A percentile compares a stretch with the other conserved stretches of the same genome.
Conservation (phyloP, 148 eudicot genomes). For the Vaccinium darrowii region DNA sequence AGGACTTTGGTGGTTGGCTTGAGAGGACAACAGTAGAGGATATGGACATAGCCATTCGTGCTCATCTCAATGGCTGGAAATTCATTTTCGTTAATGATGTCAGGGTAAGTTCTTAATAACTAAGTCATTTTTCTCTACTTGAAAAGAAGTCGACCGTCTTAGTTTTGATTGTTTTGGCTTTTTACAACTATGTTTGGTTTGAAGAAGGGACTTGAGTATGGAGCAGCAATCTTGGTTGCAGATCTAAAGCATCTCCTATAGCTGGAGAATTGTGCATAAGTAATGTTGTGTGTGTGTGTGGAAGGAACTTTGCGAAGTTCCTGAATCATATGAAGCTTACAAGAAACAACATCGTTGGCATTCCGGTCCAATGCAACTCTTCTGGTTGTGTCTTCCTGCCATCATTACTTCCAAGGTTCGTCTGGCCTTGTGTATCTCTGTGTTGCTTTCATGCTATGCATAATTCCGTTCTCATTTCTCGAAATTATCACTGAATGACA, state of each 20-base stretch:
- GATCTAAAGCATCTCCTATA: background rate
- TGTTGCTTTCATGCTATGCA: background rate
- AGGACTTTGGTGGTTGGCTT: constrained; percentile 87
- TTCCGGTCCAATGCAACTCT: constrained; percentile 91
- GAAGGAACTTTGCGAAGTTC: constrained; percentile 68
- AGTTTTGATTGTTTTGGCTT: background rate
- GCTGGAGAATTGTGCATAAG: constrained; percentile 3
- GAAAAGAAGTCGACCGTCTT: background rate
- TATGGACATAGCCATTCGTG: constrained; percentile 85
- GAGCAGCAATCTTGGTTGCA: background rate
- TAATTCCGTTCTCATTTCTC: background rate
- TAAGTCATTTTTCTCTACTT: background rate
- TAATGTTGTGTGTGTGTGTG: background rate
- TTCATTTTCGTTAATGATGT: constrained; percentile 75
- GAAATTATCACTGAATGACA: background rate
- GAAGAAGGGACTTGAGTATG: background rate
- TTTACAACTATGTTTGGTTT: background rate
- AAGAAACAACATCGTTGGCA: constrained; percentile 90
- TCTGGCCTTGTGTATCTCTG: background rate
- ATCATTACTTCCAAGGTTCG: constrained; percentile 61
- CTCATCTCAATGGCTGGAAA: constrained; percentile 84
- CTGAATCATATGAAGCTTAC: constrained; percentile 82
- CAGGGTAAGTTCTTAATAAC: constrained; percentile 38
- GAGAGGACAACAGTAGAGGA: constrained; percentile 82
- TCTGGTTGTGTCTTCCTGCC: constrained; percentile 64